These are phyloP conservation scores for Chlorella variabilis DNA, from an alignment of 163 green algal genomes.

Conservation along the genomic window DNA sequence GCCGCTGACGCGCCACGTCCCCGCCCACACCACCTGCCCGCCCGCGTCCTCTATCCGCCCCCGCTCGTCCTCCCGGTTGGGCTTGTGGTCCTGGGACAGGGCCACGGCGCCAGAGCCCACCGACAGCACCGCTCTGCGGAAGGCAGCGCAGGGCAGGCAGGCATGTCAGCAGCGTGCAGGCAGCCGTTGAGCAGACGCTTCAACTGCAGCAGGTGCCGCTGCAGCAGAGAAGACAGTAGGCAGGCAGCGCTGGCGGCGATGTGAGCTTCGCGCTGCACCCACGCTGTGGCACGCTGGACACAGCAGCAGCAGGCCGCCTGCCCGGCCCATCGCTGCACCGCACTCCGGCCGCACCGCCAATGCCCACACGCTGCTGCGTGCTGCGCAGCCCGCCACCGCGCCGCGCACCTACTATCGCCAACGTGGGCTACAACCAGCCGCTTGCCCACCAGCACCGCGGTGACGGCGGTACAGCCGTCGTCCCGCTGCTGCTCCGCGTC, in stretches of 20 bases:
- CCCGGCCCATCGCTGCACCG: no score
- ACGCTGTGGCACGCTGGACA: no score
- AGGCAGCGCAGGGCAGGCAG: neutral
- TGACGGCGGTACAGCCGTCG: conserved; percentile 92
- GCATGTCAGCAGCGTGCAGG: neutral
- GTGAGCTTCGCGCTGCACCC: no score
- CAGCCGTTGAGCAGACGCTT: neutral
- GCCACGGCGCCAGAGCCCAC: conserved; percentile 59
- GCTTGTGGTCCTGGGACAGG: conserved; percentile 95
- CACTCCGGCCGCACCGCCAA: no score
- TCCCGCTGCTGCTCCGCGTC: conserved; percentile 64
- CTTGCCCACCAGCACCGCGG: conserved; percentile 81
- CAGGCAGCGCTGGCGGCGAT: no score
- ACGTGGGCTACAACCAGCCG: conserved; percentile 91
- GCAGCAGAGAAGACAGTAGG: conserved; percentile 1
- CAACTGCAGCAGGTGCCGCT: conserved; percentile 8
- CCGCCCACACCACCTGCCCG: conserved; percentile 93
- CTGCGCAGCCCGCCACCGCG: no score
- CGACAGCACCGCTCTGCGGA: conserved; percentile 21
- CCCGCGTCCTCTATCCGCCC: conserved; percentile 87
- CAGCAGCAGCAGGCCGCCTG: no score
- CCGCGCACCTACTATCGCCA: conserved; percentile 82
- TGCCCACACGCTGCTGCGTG: no score
- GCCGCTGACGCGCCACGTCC: conserved; percentile 91
- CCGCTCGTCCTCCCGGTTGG: conserved; percentile 90